Base-by-base conservation (phyloP, 1,284 basidiomycete species). In the Mycena citricolor region DNA sequence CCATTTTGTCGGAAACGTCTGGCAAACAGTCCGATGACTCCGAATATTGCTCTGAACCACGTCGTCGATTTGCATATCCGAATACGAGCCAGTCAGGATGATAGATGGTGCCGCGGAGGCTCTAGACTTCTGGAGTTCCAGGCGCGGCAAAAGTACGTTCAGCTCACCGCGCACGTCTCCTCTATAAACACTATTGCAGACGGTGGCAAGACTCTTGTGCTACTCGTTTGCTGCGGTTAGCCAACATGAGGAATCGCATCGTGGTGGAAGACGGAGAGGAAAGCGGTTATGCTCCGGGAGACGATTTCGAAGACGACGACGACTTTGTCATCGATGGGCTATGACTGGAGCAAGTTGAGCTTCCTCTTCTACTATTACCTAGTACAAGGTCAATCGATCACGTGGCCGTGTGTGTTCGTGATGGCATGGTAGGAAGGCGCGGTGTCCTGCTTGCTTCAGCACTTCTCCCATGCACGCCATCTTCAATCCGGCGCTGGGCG, bases 41-140 rank as follows among this genome's bases (percentile, higher is more conserved):
- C 75, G 1, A 80, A 81, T 56, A 69, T 77, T 51, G 55, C 67
- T 4, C 63, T 74, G 48, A 77, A 81, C 48, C 73, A 67, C 42
- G 54, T 69, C n/a, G 69, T 81, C 6, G 70, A 71, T 39, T 72
- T 67, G 51, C 68, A 80, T 49, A 59, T 80, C 12, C 56, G 61
- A 23, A 64, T 66, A 13, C 58, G 76, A 16, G 65, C 61, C 21
- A 53, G 39, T 21, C 67, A 58, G 44, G 74, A 73, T 21, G 55
- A 63, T 30, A 53, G 53, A 26, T 73, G 69, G 26, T 81, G 78
- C 78, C 57, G 66, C 42, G 52, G 59, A 5, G 68, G 61, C 26
- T 78, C 78, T 21, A 72, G 62, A 49, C 59, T 62, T 30, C 51
- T 57, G 19, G 78, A 81, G 33, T 76, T 75, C 70, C 56, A 54